phyloP scores from a whole-genome alignment of 495 filamentous ascomycete species.

The Aspergillus hancockii region DNA sequence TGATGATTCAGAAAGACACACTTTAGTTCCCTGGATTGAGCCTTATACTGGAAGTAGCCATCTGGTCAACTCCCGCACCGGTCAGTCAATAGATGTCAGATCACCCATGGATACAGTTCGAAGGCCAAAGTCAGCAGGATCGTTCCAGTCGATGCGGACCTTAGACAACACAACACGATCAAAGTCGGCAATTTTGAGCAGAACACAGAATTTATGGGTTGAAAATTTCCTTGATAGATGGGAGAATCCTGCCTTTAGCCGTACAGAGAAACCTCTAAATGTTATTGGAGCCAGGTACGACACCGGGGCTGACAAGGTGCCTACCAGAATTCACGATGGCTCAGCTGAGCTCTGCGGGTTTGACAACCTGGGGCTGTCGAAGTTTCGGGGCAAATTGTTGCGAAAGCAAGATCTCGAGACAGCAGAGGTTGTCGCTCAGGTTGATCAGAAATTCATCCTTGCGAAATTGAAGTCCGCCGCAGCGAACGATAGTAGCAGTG shows the following conservation, averaged over 20 bases:
- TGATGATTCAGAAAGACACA: slow-evolving; percentile 23
- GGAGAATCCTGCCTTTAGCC: slow-evolving; percentile 64
- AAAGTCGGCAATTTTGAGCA: slow-evolving; percentile 14
- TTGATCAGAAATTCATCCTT: slow-evolving; percentile 89
- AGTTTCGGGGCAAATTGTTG: slow-evolving; percentile 60
- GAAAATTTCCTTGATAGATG: slow-evolving; percentile 46
- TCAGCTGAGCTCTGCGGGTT: slow-evolving; percentile 14
- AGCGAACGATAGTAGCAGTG: neutral
- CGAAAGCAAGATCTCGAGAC: slow-evolving; percentile 63
- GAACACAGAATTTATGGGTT: slow-evolving; percentile 32
- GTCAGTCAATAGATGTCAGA: slow-evolving; percentile 42
- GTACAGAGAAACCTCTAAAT: slow-evolving; percentile 50
- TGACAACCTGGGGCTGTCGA: slow-evolving; percentile 25
- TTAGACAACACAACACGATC: slow-evolving; percentile 14
- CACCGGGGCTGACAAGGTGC: neutral
- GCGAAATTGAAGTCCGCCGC: slow-evolving; percentile 47
- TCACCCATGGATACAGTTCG: neutral
- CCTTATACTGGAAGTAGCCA: slow-evolving; percentile 61
- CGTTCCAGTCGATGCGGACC: slow-evolving; percentile 7
- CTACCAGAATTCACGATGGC: slow-evolving; percentile 3
- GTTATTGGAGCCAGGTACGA: neutral
- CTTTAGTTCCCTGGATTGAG: slow-evolving; percentile 64
- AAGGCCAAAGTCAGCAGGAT: slow-evolving; percentile 27
- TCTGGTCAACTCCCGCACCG: slow-evolving; percentile 62
- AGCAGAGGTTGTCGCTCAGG: slow-evolving; percentile 73